phyloP scores from a whole-genome alignment of 2,329 filamentous ascomycete species.

The Fusarium cyanostomum region DNA sequence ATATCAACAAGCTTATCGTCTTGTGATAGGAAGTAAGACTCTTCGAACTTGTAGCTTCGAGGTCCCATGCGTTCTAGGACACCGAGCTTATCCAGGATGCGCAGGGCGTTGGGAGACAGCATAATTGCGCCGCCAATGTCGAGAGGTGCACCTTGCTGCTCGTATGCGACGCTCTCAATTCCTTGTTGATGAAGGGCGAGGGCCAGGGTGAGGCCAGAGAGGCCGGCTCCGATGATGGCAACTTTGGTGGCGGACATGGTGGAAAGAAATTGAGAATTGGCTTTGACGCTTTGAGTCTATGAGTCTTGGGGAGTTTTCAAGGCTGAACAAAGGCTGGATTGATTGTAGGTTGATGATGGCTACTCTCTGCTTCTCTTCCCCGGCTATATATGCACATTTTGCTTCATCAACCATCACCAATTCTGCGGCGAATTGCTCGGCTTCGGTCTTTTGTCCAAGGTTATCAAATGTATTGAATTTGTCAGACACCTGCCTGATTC shows the following conservation, averaged over 20 bases:
- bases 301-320: too few relatives aligned
- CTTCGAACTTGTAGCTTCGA: slow-evolving; percentile 61
- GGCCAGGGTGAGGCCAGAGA: slow-evolving; percentile 62
- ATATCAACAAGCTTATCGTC: slow-evolving; percentile 47
- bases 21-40: slow-evolving; percentile 56
- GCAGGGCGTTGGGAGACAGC: slow-evolving; percentile 67
- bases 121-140: slow-evolving; percentile 65
- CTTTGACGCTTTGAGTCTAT: too few relatives aligned
- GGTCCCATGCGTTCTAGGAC: slow-evolving; percentile 57
- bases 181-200: slow-evolving; percentile 61
- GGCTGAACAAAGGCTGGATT: too few relatives aligned
- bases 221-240: slow-evolving; percentile 50
- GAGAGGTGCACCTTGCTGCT: slow-evolving; percentile 55
- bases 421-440: background rate
- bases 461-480: background rate
- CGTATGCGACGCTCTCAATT: slow-evolving; percentile 62
- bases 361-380: too few relatives aligned
- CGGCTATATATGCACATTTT: slow-evolving; percentile 15
- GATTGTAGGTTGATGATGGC: background rate
- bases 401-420: background rate
- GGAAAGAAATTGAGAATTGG: background rate
- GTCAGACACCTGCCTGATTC: background rate
- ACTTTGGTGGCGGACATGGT: slow-evolving; percentile 30
- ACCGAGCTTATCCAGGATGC: slow-evolving; percentile 60
- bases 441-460: slow-evolving; percentile 8